These are phyloP conservation scores for Peniophora sp. DNA, from an alignment of 1,284 basidiomycete genomes.

Conservation along the genomic window DNA sequence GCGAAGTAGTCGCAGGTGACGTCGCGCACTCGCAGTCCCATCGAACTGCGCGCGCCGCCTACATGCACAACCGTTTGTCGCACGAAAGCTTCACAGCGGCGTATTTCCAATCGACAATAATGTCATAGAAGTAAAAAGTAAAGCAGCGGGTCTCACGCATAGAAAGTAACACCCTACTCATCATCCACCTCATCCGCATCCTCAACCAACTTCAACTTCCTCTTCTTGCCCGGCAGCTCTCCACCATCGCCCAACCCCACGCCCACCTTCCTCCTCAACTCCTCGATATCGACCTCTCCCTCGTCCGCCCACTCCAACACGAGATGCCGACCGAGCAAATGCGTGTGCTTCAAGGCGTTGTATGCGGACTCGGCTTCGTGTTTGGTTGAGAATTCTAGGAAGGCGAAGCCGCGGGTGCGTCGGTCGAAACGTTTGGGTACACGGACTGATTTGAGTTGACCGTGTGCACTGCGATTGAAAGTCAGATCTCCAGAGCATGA, in stretches of 20 bases:
- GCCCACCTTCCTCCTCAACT: conserved; percentile 71
- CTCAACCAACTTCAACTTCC: conserved; percentile 53
- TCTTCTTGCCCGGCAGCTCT: conserved; percentile 61
- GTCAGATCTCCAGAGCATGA: conserved; percentile 1
- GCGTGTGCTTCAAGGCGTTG: conserved; percentile 82
- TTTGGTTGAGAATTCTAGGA: conserved; percentile 86
- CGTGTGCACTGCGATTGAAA: conserved; percentile 65
- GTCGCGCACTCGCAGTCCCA: too few relatives aligned
- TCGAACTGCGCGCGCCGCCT: too few relatives aligned
- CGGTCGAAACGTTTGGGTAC: conserved; percentile 84
- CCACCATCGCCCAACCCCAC: conserved; percentile 63
- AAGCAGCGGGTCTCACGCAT: not conserved
- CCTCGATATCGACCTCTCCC: conserved; percentile 65
- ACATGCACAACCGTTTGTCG: too few relatives aligned
- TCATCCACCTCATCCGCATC: conserved; percentile 29
- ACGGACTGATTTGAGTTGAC: conserved; percentile 86
- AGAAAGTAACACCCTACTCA: conserved; percentile 1
- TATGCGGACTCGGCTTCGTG: conserved; percentile 86
- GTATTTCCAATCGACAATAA: too few relatives aligned
- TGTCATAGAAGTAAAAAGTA: conserved; percentile 1
- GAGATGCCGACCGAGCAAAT: conserved; percentile 91
- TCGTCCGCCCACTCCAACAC: conserved; percentile 93
- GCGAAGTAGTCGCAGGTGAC: too few relatives aligned
- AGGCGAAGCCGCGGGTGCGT: conserved; percentile 88
- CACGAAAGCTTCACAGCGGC: too few relatives aligned